phyloP scores from a whole-genome alignment of 176 grass and related monocot genomes.

The maize (Zea mays) region DNA sequence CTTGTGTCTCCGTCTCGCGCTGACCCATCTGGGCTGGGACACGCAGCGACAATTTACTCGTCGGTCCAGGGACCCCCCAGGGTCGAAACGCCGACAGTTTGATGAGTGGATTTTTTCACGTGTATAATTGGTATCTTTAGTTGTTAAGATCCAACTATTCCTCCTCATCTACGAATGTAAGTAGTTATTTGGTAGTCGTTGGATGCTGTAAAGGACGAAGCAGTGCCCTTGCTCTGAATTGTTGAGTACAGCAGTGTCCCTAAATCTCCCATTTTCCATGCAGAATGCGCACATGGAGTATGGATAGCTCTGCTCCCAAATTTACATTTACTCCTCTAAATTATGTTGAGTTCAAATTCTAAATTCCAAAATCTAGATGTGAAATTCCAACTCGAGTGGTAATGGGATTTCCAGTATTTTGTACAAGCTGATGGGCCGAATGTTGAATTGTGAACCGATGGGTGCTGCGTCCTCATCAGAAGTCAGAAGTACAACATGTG shows the following conservation, averaged over 20 bases:
- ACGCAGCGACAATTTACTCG: too few relatives aligned
- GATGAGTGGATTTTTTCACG: background rate
- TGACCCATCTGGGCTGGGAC: too few relatives aligned
- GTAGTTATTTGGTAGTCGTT: slow-evolving; percentile 30
- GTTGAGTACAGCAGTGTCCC: slow-evolving; percentile 1
- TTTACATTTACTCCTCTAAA: background rate
- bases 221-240: slow-evolving; percentile 10
- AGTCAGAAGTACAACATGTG: background rate
- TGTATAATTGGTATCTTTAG: background rate
- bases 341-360: background rate
- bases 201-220: slow-evolving; percentile 19
- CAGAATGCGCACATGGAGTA: background rate
- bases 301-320: background rate
- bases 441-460: slow-evolving; percentile 2
- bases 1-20: too few relatives aligned
- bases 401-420: background rate
- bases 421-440: slow-evolving; percentile 3
- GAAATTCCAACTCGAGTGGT: background rate
- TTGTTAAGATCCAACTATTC: background rate
- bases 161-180: background rate
- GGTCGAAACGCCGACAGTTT: too few relatives aligned
- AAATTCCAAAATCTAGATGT: background rate
- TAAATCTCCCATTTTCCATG: slow-evolving; percentile 14
- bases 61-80: too few relatives aligned
- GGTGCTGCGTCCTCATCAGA: background rate